Percentiles rank a stretch among this genome's conserved stretches.
Conservation (phyloP, 352 stramenopile genomes). For the Pythium insidiosum region DNA sequence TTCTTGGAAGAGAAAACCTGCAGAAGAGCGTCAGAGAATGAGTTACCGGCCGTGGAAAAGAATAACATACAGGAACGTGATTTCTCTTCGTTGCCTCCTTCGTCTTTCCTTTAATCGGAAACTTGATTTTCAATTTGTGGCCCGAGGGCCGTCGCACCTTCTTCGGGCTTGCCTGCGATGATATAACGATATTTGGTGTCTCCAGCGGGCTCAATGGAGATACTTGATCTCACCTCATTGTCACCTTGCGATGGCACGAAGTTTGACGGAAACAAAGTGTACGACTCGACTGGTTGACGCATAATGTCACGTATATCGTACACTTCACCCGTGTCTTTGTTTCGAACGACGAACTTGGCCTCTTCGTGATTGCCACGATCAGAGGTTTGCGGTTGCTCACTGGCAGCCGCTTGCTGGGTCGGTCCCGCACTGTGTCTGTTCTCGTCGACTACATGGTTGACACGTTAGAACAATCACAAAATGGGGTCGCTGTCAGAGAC, state of each 20-base stretch:
- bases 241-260: conserved; percentile 26
- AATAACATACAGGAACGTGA: conserved; percentile 53
- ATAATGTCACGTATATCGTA: conserved; percentile 67
- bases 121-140: conserved; percentile 62
- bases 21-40: not conserved
- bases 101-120: conserved; percentile 58
- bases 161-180: conserved; percentile 18
- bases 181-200: no score
- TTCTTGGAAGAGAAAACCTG: conserved; percentile 65
- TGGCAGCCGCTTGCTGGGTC: no score
- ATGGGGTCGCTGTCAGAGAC: no score
- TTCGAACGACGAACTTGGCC: conserved; percentile 70
- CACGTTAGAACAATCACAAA: no score
- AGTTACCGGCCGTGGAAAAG: no score
- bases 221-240: not conserved
- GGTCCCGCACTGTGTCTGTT: no score
- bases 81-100: conserved; percentile 47
- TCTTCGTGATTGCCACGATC: no score
- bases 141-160: conserved; percentile 51
- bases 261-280: conserved; percentile 70
- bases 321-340: conserved; percentile 76
- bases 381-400: no score
- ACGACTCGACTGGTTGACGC: conserved; percentile 46
- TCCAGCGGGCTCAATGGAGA: conserved; percentile 10
- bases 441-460: no score